These are phyloP conservation scores for Trichoderma brevicompactum DNA, from an alignment of 2,329 filamentous ascomycete species.

Conservation along the genomic window DNA sequence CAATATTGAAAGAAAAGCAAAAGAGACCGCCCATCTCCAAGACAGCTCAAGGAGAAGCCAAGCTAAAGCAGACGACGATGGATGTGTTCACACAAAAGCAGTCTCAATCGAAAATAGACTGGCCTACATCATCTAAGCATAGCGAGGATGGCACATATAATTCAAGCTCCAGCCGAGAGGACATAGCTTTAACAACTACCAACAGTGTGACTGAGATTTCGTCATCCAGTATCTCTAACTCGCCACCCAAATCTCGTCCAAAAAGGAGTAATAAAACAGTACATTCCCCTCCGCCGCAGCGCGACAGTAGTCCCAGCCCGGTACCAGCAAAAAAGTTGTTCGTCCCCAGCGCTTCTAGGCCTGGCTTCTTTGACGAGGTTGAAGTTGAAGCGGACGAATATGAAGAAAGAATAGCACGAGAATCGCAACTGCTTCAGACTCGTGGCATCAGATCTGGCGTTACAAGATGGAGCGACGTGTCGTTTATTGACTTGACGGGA, in stretches of 20 bases:
- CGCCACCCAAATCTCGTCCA: not conserved
- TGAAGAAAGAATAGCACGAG: slow-evolving; percentile 34
- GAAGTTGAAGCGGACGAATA: slow-evolving; percentile 37
- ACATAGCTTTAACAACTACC: slow-evolving; percentile 12
- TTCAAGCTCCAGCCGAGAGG: not conserved
- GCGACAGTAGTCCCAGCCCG: slow-evolving; percentile 29
- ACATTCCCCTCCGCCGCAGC: not conserved
- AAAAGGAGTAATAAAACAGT: not conserved
- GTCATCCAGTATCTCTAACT: not conserved
- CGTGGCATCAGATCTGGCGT: slow-evolving; percentile 32
- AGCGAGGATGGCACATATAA: not conserved
- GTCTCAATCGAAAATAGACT: slow-evolving; percentile 10
- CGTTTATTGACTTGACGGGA: slow-evolving; percentile 42
- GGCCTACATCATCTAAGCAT: not conserved
- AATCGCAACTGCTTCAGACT: slow-evolving; percentile 30
- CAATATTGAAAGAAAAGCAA: not conserved
- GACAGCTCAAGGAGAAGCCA: slow-evolving; percentile 27
- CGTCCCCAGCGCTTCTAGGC: slow-evolving; percentile 43
- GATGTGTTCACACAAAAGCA: slow-evolving; percentile 36
- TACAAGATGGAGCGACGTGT: slow-evolving; percentile 41
- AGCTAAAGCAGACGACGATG: slow-evolving; percentile 43
- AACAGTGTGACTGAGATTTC: slow-evolving; percentile 31
- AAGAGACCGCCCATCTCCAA: slow-evolving; percentile 7
- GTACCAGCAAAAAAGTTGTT: slow-evolving; percentile 45
- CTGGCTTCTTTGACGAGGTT: slow-evolving; percentile 47